A percentile compares a stretch with the other conserved stretches of the same genome.
Evolutionary conservation across 345 rosid genomes (phyloP).

Genomic region (Brassica rapa): DNA sequence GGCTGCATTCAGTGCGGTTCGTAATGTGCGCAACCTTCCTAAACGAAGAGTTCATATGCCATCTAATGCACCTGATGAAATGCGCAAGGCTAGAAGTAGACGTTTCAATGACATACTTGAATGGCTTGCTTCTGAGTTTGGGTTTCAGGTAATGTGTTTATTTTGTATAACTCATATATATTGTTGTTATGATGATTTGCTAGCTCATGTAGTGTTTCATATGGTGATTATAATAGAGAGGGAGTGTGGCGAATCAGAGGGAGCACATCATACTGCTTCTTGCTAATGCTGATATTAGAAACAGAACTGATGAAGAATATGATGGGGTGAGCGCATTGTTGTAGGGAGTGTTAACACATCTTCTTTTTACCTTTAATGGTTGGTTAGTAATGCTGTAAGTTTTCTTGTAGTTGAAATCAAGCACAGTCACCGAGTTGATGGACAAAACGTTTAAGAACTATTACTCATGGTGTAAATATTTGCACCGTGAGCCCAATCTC

Average conservation of each 20-base stretch:
- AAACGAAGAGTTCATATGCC: slow-evolving; percentile 34
- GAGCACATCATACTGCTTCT: slow-evolving; percentile 88
- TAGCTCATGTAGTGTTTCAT: slow-evolving; percentile 12
- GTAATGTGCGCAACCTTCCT: slow-evolving; percentile 64
- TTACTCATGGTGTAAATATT: slow-evolving; percentile 81
- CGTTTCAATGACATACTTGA: slow-evolving; percentile 68
- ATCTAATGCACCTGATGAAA: slow-evolving; percentile 40
- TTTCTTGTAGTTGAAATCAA: slow-evolving; percentile 60
- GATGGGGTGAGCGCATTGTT: slow-evolving; percentile 47
- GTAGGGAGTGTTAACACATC: background rate
- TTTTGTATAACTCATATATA: background rate
- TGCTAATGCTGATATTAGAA: slow-evolving; percentile 81
- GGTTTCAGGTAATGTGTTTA: slow-evolving; percentile 74
- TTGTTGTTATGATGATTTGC: slow-evolving; percentile 7
- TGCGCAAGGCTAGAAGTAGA: slow-evolving; percentile 50
- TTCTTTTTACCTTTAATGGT: slow-evolving; percentile 11
- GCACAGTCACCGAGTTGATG: slow-evolving; percentile 53
- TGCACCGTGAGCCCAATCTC: slow-evolving; percentile 50
- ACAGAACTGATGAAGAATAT: slow-evolving; percentile 45
- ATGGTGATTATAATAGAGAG: slow-evolving; percentile 66
- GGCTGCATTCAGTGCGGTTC: slow-evolving; percentile 70
- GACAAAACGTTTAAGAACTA: slow-evolving; percentile 76
- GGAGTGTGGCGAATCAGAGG: slow-evolving; percentile 97
- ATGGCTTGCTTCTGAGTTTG: slow-evolving; percentile 87
- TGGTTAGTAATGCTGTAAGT: slow-evolving; percentile 35